Percentiles rank a stretch among this genome's conserved stretches.
Conservation (phyloP, 192 early-diverging fungal species). For the Mortierella claussenii region DNA sequence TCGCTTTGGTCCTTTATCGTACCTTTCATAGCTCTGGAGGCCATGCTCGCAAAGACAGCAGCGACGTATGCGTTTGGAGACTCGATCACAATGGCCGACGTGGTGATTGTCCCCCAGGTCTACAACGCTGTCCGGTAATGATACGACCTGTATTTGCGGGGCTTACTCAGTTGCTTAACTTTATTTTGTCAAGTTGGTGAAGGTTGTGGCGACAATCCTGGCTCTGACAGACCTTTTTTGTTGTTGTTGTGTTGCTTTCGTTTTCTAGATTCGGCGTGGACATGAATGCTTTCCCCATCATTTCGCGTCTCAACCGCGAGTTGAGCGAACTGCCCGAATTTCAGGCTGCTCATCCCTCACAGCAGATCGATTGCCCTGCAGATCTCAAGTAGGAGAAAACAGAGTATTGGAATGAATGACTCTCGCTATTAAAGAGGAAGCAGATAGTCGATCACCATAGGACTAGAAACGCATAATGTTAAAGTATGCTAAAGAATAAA, state of each 20-base stretch:
- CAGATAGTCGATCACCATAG: no score
- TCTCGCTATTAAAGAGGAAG: no score
- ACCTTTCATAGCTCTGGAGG: slow-evolving; percentile 65
- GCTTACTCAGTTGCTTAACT: neutral
- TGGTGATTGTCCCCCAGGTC: slow-evolving; percentile 80
- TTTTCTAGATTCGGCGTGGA: slow-evolving; percentile 73
- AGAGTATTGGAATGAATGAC: no score
- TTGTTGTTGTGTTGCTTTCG: no score
- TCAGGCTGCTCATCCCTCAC: slow-evolving; percentile 64
- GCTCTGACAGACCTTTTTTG: neutral
- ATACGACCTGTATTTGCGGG: neutral
- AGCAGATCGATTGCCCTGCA: slow-evolving; percentile 74
- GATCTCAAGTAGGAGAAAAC: slow-evolving; percentile 58
- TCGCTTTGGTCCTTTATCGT: no score
- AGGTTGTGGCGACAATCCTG: neutral
- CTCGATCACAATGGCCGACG: slow-evolving; percentile 85
- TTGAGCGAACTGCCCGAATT: slow-evolving; percentile 75
- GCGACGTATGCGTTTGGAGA: slow-evolving; percentile 86
- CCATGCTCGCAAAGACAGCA: slow-evolving; percentile 66
- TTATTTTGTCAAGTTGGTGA: no score
- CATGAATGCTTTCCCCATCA: slow-evolving; percentile 74
- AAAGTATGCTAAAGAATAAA: no score
- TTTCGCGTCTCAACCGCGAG: slow-evolving; percentile 66
- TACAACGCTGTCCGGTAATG: slow-evolving; percentile 79
- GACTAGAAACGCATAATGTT: no score